Conservation (phyloP, 345 rosid species). For the Barbarea vulgaris region DNA sequence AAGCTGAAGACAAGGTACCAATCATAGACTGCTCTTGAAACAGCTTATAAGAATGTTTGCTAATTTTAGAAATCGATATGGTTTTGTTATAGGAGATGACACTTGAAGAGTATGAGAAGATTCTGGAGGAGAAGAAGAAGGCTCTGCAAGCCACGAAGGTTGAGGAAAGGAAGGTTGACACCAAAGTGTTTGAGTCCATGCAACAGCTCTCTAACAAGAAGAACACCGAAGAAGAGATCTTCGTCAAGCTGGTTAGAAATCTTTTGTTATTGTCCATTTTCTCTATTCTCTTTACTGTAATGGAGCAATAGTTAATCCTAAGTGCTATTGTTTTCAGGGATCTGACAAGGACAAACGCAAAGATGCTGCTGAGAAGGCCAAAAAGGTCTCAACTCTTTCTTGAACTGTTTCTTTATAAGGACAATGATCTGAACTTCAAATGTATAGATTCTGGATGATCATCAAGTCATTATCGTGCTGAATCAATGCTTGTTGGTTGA, state of each 20-base stretch:
- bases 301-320: background rate
- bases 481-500: background rate
- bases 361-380: slow-evolving; percentile 64
- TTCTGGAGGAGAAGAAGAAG: slow-evolving; percentile 70
- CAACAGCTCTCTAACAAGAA: slow-evolving; percentile 74
- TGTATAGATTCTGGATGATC: background rate
- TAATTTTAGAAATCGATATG: background rate
- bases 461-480: background rate
- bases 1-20: slow-evolving; percentile 64
- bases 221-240: slow-evolving; percentile 50
- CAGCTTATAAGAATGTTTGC: background rate
- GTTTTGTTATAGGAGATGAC: slow-evolving; percentile 73
- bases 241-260: slow-evolving; percentile 60
- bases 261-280: background rate
- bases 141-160: slow-evolving; percentile 56
- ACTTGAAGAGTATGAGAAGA: slow-evolving; percentile 82
- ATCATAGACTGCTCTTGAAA: background rate
- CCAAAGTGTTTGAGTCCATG: slow-evolving; percentile 68
- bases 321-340: slow-evolving; percentile 41
- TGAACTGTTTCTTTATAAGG: background rate
- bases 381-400: slow-evolving; percentile 45
- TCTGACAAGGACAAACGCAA: slow-evolving; percentile 70
- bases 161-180: slow-evolving; percentile 69
- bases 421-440: background rate
- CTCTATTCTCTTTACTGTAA: background rate